Evolutionary conservation across 1,284 basidiomycete species (phyloP).

Genomic region (Earliella scabrosa): DNA sequence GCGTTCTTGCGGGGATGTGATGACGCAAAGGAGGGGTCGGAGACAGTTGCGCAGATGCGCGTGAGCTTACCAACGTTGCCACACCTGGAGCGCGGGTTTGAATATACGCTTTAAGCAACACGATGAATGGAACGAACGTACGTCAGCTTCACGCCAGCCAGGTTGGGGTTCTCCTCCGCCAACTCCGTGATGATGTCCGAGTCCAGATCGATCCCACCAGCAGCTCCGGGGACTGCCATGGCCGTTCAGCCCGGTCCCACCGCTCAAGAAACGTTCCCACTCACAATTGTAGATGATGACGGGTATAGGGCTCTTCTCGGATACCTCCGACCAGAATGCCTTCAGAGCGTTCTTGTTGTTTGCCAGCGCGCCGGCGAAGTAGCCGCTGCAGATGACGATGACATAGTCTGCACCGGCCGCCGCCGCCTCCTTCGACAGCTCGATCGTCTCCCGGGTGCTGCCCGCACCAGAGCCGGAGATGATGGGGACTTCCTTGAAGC

Average conservation of each 20-base stretch:
- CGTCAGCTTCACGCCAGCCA: conserved; percentile 86
- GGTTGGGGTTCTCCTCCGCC: conserved; percentile 69
- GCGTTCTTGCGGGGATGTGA: conserved; percentile 66
- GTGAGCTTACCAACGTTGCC: conserved; percentile 89
- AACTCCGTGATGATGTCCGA: conserved; percentile 83
- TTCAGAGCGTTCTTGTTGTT: conserved; percentile 71
- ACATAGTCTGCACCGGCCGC: conserved; percentile 82
- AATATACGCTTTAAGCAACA: background rate
- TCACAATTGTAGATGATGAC: conserved; percentile 91
- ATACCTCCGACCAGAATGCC: conserved; percentile 78
- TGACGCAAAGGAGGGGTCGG: conserved; percentile 55
- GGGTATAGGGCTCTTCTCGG: conserved; percentile 81
- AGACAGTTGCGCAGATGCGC: conserved; percentile 73
- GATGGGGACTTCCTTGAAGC: conserved; percentile 64
- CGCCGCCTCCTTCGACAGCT: conserved; percentile 75
- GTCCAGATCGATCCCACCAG: conserved; percentile 82
- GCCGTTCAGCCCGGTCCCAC: background rate
- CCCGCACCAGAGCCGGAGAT: conserved; percentile 85
- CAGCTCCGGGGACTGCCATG: conserved; percentile 71
- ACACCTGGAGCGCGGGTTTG: conserved; percentile 53
- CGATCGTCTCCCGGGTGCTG: conserved; percentile 81
- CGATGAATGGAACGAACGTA: conserved; percentile 39
- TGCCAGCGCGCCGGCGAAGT: conserved; percentile 79
- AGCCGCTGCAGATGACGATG: conserved; percentile 87
- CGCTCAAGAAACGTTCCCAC: conserved; percentile 30